Percentiles rank a stretch among this genome's conserved stretches.
phyloP scores from a whole-genome alignment of 2,329 filamentous ascomycete genomes.

The Cladophialophora bantiana region DNA sequence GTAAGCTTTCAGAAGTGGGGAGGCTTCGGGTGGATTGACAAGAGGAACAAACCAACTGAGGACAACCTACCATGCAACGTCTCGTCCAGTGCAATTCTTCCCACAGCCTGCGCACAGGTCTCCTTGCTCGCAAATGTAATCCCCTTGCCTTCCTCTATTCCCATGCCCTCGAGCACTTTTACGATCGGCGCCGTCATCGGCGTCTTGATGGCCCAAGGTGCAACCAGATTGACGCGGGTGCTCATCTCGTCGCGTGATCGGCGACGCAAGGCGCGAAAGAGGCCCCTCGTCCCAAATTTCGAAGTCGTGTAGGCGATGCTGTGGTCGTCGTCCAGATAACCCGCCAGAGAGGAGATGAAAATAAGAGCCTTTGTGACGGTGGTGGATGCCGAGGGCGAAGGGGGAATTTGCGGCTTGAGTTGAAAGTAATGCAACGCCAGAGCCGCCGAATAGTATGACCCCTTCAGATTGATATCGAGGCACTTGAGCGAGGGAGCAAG shows the following conservation, averaged over 20 bases:
- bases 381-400: not conserved
- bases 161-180: constrained; percentile 4
- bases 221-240: constrained; percentile 22
- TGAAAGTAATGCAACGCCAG: constrained; percentile 45
- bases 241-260: constrained; percentile 3
- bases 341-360: constrained; percentile 29
- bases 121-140: constrained; percentile 22
- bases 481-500: constrained; percentile 25
- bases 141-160: constrained; percentile 12
- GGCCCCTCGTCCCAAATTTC: constrained; percentile 36
- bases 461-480: constrained; percentile 44
- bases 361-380: constrained; percentile 16
- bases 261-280: constrained; percentile 30
- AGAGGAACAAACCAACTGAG: too few relatives aligned
- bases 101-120: constrained; percentile 18
- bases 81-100: constrained; percentile 14
- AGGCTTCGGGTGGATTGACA: too few relatives aligned
- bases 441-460: constrained; percentile 41
- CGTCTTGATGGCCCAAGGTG: constrained; percentile 22
- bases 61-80: constrained; percentile 13
- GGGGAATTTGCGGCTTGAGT: not conserved
- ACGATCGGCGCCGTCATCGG: constrained; percentile 24
- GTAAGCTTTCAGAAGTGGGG: too few relatives aligned
- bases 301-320: constrained; percentile 32
- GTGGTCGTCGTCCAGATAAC: constrained; percentile 27